phyloP scores from a whole-genome alignment of 225 moss, liverwort and hornwort genomes.

The Bryum argenteum region DNA sequence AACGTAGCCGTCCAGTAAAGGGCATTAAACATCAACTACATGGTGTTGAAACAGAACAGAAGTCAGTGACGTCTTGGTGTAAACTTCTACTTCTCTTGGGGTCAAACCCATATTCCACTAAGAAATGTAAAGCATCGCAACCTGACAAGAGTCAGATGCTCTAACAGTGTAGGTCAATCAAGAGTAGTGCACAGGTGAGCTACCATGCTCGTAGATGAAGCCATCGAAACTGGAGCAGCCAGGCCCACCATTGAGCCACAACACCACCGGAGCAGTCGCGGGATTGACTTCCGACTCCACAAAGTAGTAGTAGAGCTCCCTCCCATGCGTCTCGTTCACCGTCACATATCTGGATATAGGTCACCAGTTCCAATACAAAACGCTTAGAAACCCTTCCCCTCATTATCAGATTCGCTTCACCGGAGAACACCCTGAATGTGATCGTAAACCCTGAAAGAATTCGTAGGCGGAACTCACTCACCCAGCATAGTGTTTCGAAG shows the following conservation, averaged over 20 bases:
- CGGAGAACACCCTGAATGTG: background rate
- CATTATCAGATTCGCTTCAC: background rate
- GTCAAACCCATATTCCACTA: too few species aligned
- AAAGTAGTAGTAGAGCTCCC: conserved; percentile 85
- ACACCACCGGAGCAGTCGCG: conserved; percentile 71
- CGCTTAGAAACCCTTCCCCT: background rate
- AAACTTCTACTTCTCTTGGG: too few species aligned
- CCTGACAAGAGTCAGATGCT: too few species aligned
- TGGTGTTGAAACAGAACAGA: too few species aligned
- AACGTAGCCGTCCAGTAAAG: background rate
- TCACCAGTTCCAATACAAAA: background rate
- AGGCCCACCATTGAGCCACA: conserved; percentile 97
- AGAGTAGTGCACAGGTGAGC: too few species aligned
- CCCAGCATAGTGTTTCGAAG: conserved; percentile 50
- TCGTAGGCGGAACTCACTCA: conserved; percentile 2
- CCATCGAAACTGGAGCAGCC: conserved; percentile 99
- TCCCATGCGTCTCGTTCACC: conserved; percentile 63
- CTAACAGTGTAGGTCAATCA: background rate
- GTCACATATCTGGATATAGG: conserved; percentile 63
- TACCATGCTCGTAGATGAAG: conserved; percentile 94
- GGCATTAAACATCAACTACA: too few species aligned
- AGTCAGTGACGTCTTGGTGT: too few species aligned
- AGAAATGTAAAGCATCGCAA: too few species aligned
- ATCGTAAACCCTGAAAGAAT: background rate
- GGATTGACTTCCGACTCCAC: conserved; percentile 79